Conservation (phyloP, 495 filamentous ascomycete species). For the Rhizodiscina lignyota region DNA sequence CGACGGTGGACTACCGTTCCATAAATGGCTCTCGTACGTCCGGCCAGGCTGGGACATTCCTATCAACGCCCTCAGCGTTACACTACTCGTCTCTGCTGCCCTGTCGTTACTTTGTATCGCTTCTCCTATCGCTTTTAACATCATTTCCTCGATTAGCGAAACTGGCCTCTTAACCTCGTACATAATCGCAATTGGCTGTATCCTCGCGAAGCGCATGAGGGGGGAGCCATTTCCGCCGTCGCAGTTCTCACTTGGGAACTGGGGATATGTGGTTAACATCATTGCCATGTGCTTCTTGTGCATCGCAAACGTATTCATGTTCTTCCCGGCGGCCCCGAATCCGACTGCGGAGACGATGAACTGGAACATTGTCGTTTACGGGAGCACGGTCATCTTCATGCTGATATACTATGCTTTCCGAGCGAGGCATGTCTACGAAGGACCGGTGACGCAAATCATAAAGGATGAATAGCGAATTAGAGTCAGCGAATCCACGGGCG, state of each 20-base stretch:
- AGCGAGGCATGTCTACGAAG: conserved; percentile 12
- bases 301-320: neutral
- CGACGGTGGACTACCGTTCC: conserved; percentile 39
- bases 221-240: neutral
- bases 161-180: neutral
- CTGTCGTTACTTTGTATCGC: neutral
- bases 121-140: neutral
- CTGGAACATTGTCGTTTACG: conserved; percentile 12
- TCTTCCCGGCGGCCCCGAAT: neutral
- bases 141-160: neutral
- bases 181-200: neutral
- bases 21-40: conserved; percentile 27
- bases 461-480: neutral
- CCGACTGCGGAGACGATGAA: neutral
- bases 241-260: neutral
- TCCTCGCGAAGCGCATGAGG: neutral
- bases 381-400: conserved; percentile 12
- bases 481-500: no score
- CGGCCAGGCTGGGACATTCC: conserved; percentile 2
- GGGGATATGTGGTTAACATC: neutral
- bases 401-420: conserved; percentile 10
- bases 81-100: conserved; percentile 8
- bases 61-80: conserved; percentile 2
- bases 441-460: neutral
- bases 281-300: neutral